Base-by-base conservation (phyloP, 768 basidiomycete genomes). In the Rubroboletus pulcherrimus region DNA sequence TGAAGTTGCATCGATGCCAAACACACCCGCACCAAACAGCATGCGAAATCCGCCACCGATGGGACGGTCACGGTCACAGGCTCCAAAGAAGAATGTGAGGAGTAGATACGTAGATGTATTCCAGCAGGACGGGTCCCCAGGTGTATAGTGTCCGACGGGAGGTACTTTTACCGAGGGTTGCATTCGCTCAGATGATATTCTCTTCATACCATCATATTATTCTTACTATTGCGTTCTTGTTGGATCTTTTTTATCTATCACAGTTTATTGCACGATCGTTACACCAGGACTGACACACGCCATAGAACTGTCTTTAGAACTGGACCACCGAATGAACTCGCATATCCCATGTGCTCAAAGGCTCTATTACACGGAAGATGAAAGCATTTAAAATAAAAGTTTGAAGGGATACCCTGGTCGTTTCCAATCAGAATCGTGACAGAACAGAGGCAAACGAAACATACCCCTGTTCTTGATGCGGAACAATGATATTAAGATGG, bases 101-200 rank as follows among this genome's bases (percentile, higher is more conserved):
- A 89, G 77, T 67, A 84, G 91, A 58, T 97, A 97, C 67, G 93
- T 97, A 3, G 92, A 94, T 66, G 87, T 94, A n/a, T 86, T 94
- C 71, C 85, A 88, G 60, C 80, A 86, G 63, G 77, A 78, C 33
- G 72, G 65, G 33, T 63, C 58, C 3, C 21, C 47, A 8, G 45
- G 67, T 41, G 62, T 58, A 30, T 63, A 59, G 43, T 35, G 17
- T 39, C n/a, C 2, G 26, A 33, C 26, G 19, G 30, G 41, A 26
- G 44, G n/a, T 35, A 26, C 15, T 45, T 38, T 51, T 31, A 21
- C 39, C 30, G 44, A 38, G 37, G 39, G 35, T 21, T 33, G 42
- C 37, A 19, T 52, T 40, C 19, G 8, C 21, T 31, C 24, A 55
- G 52, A 57, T 29, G 34, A 44, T 37, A 47, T 57, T 58, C 39